Evolutionary conservation across 306 rosid species (phyloP).

Genomic region (Rosa persica): DNA sequence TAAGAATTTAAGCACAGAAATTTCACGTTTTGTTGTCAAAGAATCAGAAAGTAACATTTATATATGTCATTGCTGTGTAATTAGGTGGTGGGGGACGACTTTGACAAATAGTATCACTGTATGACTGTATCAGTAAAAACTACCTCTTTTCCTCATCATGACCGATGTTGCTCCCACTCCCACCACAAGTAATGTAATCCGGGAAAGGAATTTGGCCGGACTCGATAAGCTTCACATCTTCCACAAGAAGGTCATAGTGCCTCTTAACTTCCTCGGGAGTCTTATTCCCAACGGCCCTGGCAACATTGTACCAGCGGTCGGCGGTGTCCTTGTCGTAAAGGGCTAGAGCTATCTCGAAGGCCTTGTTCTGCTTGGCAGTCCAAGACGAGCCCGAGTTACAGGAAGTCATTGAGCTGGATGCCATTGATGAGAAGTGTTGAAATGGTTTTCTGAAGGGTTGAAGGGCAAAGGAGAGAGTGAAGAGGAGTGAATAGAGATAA

Average conservation of each 20-base stretch:
- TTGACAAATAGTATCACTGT: neutral
- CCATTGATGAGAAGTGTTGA: slow-evolving; percentile 35
- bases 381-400: slow-evolving; percentile 56
- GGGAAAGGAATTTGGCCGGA: slow-evolving; percentile 78
- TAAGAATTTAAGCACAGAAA: neutral
- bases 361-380: slow-evolving; percentile 87
- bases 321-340: slow-evolving; percentile 84
- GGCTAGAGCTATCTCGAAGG: slow-evolving; percentile 90
- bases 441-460: neutral
- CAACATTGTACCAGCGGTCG: slow-evolving; percentile 88
- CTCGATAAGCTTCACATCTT: slow-evolving; percentile 75
- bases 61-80: neutral
- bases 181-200: slow-evolving; percentile 44
- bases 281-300: slow-evolving; percentile 80
- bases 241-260: slow-evolving; percentile 73
- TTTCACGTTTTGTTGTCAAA: slow-evolving; percentile 7
- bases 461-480: slow-evolving; percentile 12
- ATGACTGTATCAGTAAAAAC: neutral
- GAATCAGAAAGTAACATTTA: neutral
- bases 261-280: slow-evolving; percentile 78
- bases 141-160: slow-evolving; percentile 63
- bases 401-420: slow-evolving; percentile 74
- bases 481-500: neutral
- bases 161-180: slow-evolving; percentile 9
- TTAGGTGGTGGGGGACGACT: slow-evolving; percentile 3